Base-by-base conservation (phyloP, 1,284 basidiomycete genomes). In the Microbotryomycetes sp. region DNA sequence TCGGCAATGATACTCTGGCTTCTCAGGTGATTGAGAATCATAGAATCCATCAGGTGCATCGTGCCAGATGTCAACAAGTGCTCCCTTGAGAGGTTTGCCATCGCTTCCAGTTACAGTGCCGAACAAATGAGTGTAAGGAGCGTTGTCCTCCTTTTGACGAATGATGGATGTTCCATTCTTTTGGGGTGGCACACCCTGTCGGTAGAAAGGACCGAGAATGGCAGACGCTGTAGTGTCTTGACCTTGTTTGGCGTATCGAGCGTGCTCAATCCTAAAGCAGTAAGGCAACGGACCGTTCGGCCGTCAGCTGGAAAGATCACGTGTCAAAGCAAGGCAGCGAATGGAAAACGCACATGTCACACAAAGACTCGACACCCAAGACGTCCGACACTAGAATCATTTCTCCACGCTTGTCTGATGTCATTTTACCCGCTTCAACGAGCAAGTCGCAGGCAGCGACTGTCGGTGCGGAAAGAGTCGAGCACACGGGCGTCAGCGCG, bases 341-440 rank as follows among this genome's bases (percentile, higher is more conserved):
- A 58, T 42, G 4, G 1, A 19, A 5, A 12, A 45, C 60, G 9
- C 22, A 63, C 30, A 65, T 68, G 62, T 76, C 75, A 60, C 75
- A 71, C 16, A 78, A 70, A 4, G 71, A 73, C 59, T 78, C 76
- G 53, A 77, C 65, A 16, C 77, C 77, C 7, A 77, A 66, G 3
- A 77, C 73, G 59, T 78, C 77, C 7, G 72, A 71, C 45, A 77
- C 71, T 49, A 78, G 73, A 51, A 78, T 73, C 54, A 77, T 71
- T 64, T 78, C 77, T 69, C 77, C 76, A 12, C 77, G 71, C 62
- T 73, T 72, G 1, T 75, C 75, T 22, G 68, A 67, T 16, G 74
- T 74, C 45, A 76, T 73, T 66, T 77, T 65, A 25, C 76, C 77
- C 1, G 74, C 74, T 31, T 71, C 72, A 42, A 75, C 73, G 9